Evolutionary conservation across 768 basidiomycete genomes (phyloP).

Genomic region (Mycena floridula): DNA sequence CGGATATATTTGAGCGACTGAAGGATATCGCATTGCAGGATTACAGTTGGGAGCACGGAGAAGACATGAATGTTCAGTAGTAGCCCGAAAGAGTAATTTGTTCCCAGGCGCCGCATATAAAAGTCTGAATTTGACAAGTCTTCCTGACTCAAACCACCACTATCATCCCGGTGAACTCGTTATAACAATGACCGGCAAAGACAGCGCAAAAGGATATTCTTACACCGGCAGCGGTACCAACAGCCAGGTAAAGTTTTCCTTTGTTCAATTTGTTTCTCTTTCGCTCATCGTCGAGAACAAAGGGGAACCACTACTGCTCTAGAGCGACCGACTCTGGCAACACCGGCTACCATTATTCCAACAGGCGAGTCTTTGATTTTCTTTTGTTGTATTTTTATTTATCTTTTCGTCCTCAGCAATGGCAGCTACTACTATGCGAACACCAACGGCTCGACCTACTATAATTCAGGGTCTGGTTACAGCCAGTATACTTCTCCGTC

Average conservation of each 20-base stretch:
- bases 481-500: conserved; percentile 32
- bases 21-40: conserved; percentile 55
- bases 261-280: not conserved
- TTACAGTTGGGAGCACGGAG: conserved; percentile 32
- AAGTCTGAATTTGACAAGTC: too few species aligned
- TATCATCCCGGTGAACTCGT: too few species aligned
- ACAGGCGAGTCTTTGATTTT: conserved; percentile 20
- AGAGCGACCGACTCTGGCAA: conserved; percentile 29
- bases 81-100: too few species aligned
- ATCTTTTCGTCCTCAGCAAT: conserved; percentile 18
- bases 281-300: not conserved
- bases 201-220: too few species aligned
- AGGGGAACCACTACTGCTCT: conserved; percentile 42
- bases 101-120: too few species aligned
- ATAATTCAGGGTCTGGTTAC: conserved; percentile 30
- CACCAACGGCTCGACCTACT: conserved; percentile 36
- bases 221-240: conserved; percentile 29
- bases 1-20: conserved; percentile 57
- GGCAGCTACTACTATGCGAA: conserved; percentile 44
- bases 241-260: conserved; percentile 19
- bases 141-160: too few species aligned
- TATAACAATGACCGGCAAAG: too few species aligned
- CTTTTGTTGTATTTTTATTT: not conserved
- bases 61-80: too few species aligned
- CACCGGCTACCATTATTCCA: conserved; percentile 39